Percentiles rank a stretch among this genome's conserved stretches.
phyloP scores from a whole-genome alignment of 1,284 basidiomycete genomes.

The Ustilago lituana region DNA sequence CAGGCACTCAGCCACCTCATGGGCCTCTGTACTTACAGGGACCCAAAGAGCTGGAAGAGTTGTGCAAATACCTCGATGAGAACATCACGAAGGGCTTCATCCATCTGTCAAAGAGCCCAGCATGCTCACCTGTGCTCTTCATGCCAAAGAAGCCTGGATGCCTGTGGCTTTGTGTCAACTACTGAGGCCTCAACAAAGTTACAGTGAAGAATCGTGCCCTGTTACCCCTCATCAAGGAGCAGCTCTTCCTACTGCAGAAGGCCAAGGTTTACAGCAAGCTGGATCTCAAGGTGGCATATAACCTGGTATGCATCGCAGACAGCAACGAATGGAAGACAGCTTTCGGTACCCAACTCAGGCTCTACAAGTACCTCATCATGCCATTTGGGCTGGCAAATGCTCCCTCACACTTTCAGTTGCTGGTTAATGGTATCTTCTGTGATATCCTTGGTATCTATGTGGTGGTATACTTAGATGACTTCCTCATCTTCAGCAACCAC shows the following conservation, averaged over 20 bases:
- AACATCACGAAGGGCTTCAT: constrained; percentile 5
- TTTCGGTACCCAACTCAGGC: constrained; percentile 6
- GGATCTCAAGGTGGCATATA: constrained; percentile 67
- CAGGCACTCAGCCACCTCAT: not conserved
- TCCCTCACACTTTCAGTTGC: constrained; percentile 57
- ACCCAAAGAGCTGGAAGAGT: constrained; percentile 6
- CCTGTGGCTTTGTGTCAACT: constrained; percentile 70
- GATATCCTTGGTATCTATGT: constrained; percentile 68
- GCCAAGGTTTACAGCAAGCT: constrained; percentile 68
- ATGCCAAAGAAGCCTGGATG: constrained; percentile 70
- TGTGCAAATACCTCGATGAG: not conserved
- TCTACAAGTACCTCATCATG: constrained; percentile 23
- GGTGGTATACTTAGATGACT: constrained; percentile 70
- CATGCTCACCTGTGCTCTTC: constrained; percentile 70
- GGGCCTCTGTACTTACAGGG: no score
- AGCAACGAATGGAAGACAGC: constrained; percentile 68
- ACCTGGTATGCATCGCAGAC: constrained; percentile 66
- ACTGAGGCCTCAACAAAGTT: constrained; percentile 69
- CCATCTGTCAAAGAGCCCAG: constrained; percentile 36
- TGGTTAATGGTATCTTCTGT: constrained; percentile 65
- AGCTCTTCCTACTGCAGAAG: constrained; percentile 64
- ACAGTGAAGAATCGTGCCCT: constrained; percentile 69
- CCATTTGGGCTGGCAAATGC: constrained; percentile 31
- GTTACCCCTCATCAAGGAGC: constrained; percentile 68
- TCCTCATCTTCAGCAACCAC: constrained; percentile 69